These are phyloP conservation scores for Pythium periplocum DNA, from an alignment of 352 stramenopile species.

Conservation along the genomic window DNA sequence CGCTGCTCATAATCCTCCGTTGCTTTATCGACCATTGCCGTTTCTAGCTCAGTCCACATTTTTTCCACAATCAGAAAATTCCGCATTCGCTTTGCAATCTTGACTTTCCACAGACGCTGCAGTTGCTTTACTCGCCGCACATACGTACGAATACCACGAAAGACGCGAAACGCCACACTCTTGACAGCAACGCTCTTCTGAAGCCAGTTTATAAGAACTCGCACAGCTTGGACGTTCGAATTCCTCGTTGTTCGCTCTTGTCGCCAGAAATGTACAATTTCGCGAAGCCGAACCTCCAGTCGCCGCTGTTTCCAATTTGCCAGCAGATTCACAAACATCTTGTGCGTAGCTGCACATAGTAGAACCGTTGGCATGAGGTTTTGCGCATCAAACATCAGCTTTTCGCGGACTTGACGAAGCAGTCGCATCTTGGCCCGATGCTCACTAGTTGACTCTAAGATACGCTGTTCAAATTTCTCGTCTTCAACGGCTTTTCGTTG, in stretches of 20 bases:
- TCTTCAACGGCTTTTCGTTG: slow-evolving; percentile 39
- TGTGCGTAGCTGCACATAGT: slow-evolving; percentile 40
- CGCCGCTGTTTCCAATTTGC: slow-evolving; percentile 32
- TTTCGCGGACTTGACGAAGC: slow-evolving; percentile 28
- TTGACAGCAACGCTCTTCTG: slow-evolving; percentile 57
- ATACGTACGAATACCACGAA: slow-evolving; percentile 45
- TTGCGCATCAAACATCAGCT: slow-evolving; percentile 28
- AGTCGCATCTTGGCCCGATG: slow-evolving; percentile 39
- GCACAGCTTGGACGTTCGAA: slow-evolving; percentile 24
- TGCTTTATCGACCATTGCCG: slow-evolving; percentile 37
- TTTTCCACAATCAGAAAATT: slow-evolving; percentile 39
- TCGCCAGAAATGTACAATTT: slow-evolving; percentile 40
- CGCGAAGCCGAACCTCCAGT: slow-evolving; percentile 30
- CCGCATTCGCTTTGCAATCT: slow-evolving; percentile 27
- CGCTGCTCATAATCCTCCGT: slow-evolving; percentile 35
- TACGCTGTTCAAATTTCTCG: slow-evolving; percentile 35
- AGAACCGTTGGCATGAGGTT: slow-evolving; percentile 41
- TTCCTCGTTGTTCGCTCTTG: slow-evolving; percentile 29
- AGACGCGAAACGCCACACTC: slow-evolving; percentile 47
- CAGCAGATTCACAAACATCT: slow-evolving; percentile 26
- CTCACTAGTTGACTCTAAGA: slow-evolving; percentile 39
- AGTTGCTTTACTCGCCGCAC: slow-evolving; percentile 46
- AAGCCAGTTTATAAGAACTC: slow-evolving; percentile 54
- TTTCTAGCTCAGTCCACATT: slow-evolving; percentile 47
- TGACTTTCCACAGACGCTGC: slow-evolving; percentile 45